Evolutionary conservation across 305 asterid species (phyloP), one percentile per base, ranked within the genome.

Genomic region (Solanum hybrid): DNA sequence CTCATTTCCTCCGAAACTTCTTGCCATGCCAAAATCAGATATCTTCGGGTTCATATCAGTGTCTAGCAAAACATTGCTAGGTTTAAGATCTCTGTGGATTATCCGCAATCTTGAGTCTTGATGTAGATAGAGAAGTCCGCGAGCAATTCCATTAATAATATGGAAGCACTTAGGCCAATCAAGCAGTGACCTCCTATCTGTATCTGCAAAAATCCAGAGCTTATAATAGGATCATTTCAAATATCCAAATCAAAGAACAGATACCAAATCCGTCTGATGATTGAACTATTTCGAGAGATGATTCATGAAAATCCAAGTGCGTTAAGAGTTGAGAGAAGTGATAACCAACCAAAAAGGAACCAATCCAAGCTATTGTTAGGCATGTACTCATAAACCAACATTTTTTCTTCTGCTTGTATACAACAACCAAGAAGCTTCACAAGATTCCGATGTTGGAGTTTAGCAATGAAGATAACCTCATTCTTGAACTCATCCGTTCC

Each of bases 111-210:
- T 73, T 18, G 92, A 91, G 24, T 91, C 91, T 42, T 91, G 90
- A 42, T 91, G 92, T 57, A 91, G 92, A 86, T 91, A 91, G 4
- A 89, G 85, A 64, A 91, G 79, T 61, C 90, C 92, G 36, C 91
- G 78, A n/a, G 90, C 83, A 71, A 90, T 87, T 61, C 90, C 91
- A 80, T 64, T 13, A 20, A 88, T 88, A 24, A 80, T 64, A 10
- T 87, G 80, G 73, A 79, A 89, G 24, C 91, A 76, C 29, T 79
- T 89, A 31, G 89, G 64, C 92, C 92, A 91, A 18, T 84, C 8
- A 57, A 91, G 87, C 3, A 79, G 12, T 14, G 26, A 42, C 1
- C 36, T 91, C 67, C 84, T 42, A 18, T 28, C 31, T 46, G 29
- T 37, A 89, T 89, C 89, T 91, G 86, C 91, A 89, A 16, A 82